A percentile compares a stretch with the other conserved stretches of the same genome.
Conservation (phyloP, 805 yeast genomes). For the Wickerhamomyces rabaulensis region DNA sequence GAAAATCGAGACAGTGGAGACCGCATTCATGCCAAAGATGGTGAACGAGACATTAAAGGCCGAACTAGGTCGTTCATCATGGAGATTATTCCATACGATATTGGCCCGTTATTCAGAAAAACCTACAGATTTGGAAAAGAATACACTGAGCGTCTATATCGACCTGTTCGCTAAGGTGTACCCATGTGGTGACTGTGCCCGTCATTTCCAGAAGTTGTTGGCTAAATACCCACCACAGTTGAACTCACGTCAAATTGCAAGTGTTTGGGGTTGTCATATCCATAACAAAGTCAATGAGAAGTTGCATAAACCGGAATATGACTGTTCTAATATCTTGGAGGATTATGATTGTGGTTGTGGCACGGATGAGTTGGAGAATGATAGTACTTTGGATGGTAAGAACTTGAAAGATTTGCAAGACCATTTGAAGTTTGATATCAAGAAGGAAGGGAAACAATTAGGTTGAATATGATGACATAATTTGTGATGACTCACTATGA, state of each 20-base stretch:
- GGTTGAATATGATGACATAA: constrained; percentile 28
- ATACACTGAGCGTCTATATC: constrained; percentile 59
- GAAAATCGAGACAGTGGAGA: constrained; percentile 1
- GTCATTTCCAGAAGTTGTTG: constrained; percentile 74
- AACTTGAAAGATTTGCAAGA: constrained; percentile 27
- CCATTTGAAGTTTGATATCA: constrained; percentile 42
- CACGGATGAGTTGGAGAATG: constrained; percentile 52
- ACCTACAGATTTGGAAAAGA: constrained; percentile 61
- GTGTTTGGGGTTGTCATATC: constrained; percentile 93
- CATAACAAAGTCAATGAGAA: constrained; percentile 83
- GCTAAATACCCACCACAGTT: constrained; percentile 80
- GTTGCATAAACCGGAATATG: constrained; percentile 66
- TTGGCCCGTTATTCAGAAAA: constrained; percentile 86
- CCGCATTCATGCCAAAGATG: constrained; percentile 81
- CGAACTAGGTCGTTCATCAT: constrained; percentile 84
- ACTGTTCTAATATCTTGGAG: constrained; percentile 79
- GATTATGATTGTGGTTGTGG: constrained; percentile 98
- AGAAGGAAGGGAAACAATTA: constrained; percentile 41
- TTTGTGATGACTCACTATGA: background rate
- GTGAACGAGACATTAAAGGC: constrained; percentile 78
- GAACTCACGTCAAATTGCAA: constrained; percentile 69
- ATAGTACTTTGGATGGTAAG: constrained; percentile 14
- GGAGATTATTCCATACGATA: constrained; percentile 89
- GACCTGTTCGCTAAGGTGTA: constrained; percentile 83
- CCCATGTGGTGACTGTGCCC: constrained; percentile 96